Evolutionary conservation across 202 grass and related monocot species (phyloP).

Genomic region (Saccharum hybrid): DNA sequence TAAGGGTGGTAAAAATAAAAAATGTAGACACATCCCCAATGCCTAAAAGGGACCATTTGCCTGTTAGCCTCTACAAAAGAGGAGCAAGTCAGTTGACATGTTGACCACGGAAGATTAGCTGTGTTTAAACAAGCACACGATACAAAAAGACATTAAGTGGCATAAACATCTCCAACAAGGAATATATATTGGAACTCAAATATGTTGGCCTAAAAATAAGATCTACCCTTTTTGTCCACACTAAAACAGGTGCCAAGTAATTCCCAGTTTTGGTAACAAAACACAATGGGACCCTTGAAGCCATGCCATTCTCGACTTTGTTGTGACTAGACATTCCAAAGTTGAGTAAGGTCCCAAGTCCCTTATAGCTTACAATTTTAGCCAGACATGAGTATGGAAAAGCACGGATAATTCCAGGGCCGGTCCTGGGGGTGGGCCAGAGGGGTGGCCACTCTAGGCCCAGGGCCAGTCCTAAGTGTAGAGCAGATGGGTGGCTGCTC

Average conservation of each 20-base stretch:
- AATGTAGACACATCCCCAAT: neutral
- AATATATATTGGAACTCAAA: conserved; percentile 6
- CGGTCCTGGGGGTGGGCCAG: neutral
- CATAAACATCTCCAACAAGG: conserved; percentile 3
- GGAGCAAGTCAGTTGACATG: neutral
- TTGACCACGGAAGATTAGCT: neutral
- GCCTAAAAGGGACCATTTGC: neutral
- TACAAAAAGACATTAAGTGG: neutral
- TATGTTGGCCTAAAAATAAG: conserved; percentile 15
- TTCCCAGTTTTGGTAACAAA: conserved; percentile 3
- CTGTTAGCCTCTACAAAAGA: neutral
- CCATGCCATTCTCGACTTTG: neutral
- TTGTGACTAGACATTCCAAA: conserved; percentile 36
- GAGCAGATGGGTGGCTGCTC: neutral
- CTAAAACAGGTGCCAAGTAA: neutral
- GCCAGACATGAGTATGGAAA: neutral
- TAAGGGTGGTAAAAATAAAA: conserved; percentile 18
- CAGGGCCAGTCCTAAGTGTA: no score
- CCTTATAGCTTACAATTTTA: conserved; percentile 16
- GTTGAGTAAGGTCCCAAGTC: conserved; percentile 14
- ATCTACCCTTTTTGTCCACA: neutral
- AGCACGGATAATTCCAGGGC: neutral
- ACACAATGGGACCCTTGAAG: neutral
- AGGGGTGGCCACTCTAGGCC: no score
- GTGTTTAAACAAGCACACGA: neutral